Percentiles rank a stretch among this genome's conserved stretches.
phyloP scores from a whole-genome alignment of 345 rosid genomes.

The Aurinia saxatilis region DNA sequence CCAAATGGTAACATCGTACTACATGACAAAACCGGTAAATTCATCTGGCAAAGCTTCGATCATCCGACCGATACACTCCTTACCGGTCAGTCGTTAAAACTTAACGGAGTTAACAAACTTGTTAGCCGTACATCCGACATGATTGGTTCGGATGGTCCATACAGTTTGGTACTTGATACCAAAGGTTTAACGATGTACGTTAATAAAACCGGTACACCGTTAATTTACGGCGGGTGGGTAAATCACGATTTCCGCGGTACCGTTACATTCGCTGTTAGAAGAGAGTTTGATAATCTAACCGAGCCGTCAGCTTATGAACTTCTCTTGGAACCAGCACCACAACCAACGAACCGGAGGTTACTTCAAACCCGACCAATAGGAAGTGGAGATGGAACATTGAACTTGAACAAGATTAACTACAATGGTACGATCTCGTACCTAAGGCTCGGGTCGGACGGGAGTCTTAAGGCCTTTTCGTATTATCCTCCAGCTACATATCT shows the following conservation, averaged over 20 bases:
- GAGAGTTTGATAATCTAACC: background rate
- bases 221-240: slow-evolving; percentile 1
- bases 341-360: background rate
- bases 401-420: slow-evolving; percentile 30
- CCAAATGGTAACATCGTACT: slow-evolving; percentile 60
- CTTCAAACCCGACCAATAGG: background rate
- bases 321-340: slow-evolving; percentile 2
- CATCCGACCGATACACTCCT: too few relatives aligned
- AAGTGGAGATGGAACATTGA: background rate
- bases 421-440: slow-evolving; percentile 31
- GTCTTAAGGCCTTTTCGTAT: slow-evolving; percentile 32
- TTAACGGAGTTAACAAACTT: slow-evolving; percentile 36
- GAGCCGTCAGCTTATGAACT: background rate
- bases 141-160: slow-evolving; percentile 37
- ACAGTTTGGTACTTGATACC: slow-evolving; percentile 45
- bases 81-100: slow-evolving; percentile 37
- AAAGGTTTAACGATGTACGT: slow-evolving; percentile 34
- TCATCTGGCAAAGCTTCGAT: too few relatives aligned
- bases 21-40: slow-evolving; percentile 36
- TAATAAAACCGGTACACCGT: slow-evolving; percentile 29
- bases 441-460: slow-evolving; percentile 38
- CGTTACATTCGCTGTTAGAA: background rate
- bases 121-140: slow-evolving; percentile 44
- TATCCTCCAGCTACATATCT: slow-evolving; percentile 15
- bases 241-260: background rate